A percentile compares a stretch with the other conserved stretches of the same genome.
Conservation (phyloP, 805 yeast genomes). For the Lipomyces kockii region DNA sequence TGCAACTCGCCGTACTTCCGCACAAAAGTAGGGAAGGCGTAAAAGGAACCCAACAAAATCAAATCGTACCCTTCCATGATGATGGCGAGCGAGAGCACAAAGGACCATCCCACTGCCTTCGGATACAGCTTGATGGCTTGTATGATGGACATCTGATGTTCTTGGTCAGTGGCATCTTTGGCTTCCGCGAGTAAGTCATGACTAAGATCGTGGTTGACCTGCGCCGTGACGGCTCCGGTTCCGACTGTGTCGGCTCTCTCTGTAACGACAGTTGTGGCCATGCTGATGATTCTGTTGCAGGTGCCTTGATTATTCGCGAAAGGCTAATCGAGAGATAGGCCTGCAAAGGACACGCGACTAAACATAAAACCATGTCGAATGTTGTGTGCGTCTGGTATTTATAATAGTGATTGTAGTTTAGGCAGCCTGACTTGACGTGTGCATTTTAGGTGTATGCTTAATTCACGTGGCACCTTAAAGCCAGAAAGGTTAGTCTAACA, state of each 20-base stretch:
- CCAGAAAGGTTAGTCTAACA: neutral
- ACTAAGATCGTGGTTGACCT: neutral
- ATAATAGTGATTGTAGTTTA: neutral
- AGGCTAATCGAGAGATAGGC: neutral
- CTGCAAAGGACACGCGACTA: neutral
- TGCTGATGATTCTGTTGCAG: conserved; percentile 3
- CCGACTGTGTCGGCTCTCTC: too few relatives aligned
- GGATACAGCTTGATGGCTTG: conserved; percentile 49
- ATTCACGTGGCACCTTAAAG: neutral
- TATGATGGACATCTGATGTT: conserved; percentile 41
- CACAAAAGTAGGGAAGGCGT: conserved; percentile 42
- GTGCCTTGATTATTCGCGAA: neutral
- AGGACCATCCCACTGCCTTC: conserved; percentile 55
- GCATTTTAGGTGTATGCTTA: neutral
- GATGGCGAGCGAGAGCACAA: conserved; percentile 52
- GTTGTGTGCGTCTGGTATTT: neutral
- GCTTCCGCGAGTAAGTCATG: conserved; percentile 10
- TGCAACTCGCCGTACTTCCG: conserved; percentile 28
- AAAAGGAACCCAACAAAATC: conserved; percentile 49
- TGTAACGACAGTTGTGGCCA: neutral
- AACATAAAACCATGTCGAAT: too few relatives aligned
- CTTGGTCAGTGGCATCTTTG: conserved; percentile 32
- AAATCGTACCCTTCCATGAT: conserved; percentile 58
- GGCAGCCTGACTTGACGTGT: neutral
- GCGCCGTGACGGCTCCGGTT: neutral